phyloP scores from a whole-genome alignment of 805 yeast species.

The Teunomyces cretensis region DNA sequence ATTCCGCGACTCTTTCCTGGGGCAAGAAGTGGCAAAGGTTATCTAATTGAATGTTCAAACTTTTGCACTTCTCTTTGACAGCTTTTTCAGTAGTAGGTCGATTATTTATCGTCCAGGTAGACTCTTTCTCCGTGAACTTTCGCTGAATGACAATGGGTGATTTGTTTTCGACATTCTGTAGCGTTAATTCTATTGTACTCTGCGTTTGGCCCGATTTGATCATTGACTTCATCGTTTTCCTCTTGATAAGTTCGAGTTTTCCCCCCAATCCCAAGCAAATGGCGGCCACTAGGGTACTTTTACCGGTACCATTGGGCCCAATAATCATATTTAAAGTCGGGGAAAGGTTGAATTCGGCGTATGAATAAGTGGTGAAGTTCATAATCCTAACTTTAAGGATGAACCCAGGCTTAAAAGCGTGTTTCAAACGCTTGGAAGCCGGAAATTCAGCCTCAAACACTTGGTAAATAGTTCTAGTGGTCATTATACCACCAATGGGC shows the following conservation, averaged over 20 bases:
- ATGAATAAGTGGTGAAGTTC: slow-evolving; percentile 68
- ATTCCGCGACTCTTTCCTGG: slow-evolving; percentile 91
- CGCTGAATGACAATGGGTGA: slow-evolving; percentile 43
- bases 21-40: slow-evolving; percentile 93
- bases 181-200: slow-evolving; percentile 50
- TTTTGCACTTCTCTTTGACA: slow-evolving; percentile 45
- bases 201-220: slow-evolving; percentile 62
- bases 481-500: neutral
- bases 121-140: slow-evolving; percentile 44
- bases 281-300: slow-evolving; percentile 90
- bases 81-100: slow-evolving; percentile 37
- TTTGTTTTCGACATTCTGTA: slow-evolving; percentile 40
- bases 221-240: slow-evolving; percentile 65
- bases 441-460: neutral
- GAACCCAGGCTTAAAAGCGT: slow-evolving; percentile 39
- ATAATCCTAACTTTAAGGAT: slow-evolving; percentile 50
- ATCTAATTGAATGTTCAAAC: slow-evolving; percentile 77
- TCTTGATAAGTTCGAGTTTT: slow-evolving; percentile 66
- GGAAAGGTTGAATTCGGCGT: slow-evolving; percentile 71
- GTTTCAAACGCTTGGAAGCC: neutral
- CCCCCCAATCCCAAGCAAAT: slow-evolving; percentile 89
- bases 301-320: slow-evolving; percentile 97
- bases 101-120: slow-evolving; percentile 55
- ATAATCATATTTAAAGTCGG: slow-evolving; percentile 88
- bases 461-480: neutral